Evolutionary conservation across 1,139 yeast genomes (phyloP).

Genomic region (Candida neerlandica): DNA sequence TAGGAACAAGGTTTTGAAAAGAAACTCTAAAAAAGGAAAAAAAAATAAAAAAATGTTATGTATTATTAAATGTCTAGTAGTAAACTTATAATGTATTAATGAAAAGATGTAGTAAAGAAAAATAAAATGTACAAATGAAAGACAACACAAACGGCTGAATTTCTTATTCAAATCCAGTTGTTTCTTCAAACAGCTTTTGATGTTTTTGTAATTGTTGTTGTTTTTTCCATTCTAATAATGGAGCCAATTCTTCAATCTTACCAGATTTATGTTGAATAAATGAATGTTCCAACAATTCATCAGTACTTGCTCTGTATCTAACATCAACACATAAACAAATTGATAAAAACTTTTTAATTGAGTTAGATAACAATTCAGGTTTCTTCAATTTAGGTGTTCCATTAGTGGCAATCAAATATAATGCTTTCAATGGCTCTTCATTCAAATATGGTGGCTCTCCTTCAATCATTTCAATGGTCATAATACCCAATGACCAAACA

Average conservation of each 20-base stretch:
- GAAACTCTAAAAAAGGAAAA: neutral
- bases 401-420: constrained; percentile 90
- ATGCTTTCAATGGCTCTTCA: constrained; percentile 90
- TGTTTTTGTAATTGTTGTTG: constrained; percentile 10
- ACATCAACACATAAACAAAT: constrained; percentile 86
- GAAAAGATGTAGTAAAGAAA: neutral
- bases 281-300: constrained; percentile 68
- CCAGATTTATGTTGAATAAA: constrained; percentile 75
- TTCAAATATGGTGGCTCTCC: constrained; percentile 98
- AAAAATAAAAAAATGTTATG: neutral
- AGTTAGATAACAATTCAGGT: constrained; percentile 74
- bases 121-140: neutral
- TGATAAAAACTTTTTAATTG: constrained; percentile 68
- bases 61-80: neutral
- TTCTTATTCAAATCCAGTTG: constrained; percentile 4
- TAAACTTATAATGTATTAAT: neutral
- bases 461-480: constrained; percentile 98
- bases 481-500: constrained; percentile 95
- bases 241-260: constrained; percentile 64
- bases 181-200: constrained; percentile 1
- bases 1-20: neutral
- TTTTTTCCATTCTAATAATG: constrained; percentile 69
- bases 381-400: constrained; percentile 94
- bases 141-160: too few relatives aligned
- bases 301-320: constrained; percentile 80